Evolutionary conservation across 2,329 filamentous ascomycete species (phyloP), one percentile per base, ranked within the genome.

Genomic region (Botryotinia narcissicola): DNA sequence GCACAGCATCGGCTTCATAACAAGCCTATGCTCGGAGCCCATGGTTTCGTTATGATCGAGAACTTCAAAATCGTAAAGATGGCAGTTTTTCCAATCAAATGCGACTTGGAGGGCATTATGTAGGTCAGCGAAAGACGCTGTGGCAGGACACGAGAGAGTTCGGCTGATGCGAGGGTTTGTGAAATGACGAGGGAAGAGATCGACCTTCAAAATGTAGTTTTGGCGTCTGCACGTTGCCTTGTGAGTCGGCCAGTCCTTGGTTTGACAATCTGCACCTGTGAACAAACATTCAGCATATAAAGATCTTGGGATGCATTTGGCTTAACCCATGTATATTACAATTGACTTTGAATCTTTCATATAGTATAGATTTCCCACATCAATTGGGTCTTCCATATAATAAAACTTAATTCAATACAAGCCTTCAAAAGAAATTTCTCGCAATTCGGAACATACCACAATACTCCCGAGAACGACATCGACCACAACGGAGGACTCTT

Each of bases 71-170:
- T 72, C 29, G 18, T 75, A 62, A 3, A 35, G 29, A 42, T 73
- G 66, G 20, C 46, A 71, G 29, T 42, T 66, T 0, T 54, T 62
- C 59, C 70, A 75, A 1, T 54, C 73, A 54, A 75, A 75, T 7
- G 74, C 70, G 35, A 68, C 25, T 42, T 62, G 54, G 3, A 77
- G 61, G 1, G 72, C 75, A 3, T 67, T 8, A 51, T 76, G 73
- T 16, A 77, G 61, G 1, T 72, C 44, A 0, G 66, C 67, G 14
- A 77, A 76, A 3, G 70, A 73, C 6, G 75, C 70, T 7, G 42
- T 48, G 0, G 75, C 70, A 40, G 75, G 75, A 18, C 73, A 74
- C 8, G 75, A 74, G 4, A 77, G 40, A 8, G 68, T 77, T 42
- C 75, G 70, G 2, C 64, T 70, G 4, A 76, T 54, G 22, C 40